These are phyloP conservation scores for Ananas comosus DNA, from an alignment of 176 grass and related monocot genomes.

Conservation along the genomic window DNA sequence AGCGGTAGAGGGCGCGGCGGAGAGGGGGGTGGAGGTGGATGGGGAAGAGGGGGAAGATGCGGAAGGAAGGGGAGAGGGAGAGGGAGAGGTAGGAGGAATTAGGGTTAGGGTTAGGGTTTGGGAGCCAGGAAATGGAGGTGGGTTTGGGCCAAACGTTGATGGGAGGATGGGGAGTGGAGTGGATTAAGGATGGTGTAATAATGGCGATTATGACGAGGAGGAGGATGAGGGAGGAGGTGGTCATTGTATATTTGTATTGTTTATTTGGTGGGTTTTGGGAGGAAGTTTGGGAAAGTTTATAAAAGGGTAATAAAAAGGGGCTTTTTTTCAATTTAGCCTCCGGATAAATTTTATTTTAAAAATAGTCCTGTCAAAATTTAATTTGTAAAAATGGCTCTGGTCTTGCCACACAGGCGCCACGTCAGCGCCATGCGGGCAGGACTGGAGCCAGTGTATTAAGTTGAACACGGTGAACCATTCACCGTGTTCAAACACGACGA, in stretches of 20 bases:
- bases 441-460: too few species aligned
- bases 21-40: constrained; percentile 40
- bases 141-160: constrained; percentile 75
- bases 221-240: not conserved
- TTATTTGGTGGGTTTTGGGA: too few species aligned
- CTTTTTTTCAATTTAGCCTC: too few species aligned
- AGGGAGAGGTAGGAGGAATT: constrained; percentile 32
- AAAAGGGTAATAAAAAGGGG: too few species aligned
- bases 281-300: too few species aligned
- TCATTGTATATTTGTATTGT: not conserved
- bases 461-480: too few species aligned
- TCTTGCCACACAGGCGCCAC: too few species aligned
- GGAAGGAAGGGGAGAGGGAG: constrained; percentile 61
- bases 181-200: constrained; percentile 5
- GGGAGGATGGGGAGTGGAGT: not conserved
- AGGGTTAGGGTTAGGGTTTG: constrained; percentile 38
- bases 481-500: too few species aligned
- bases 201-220: constrained; percentile 10
- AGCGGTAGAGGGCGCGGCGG: constrained; percentile 48
- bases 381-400: too few species aligned
- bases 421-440: too few species aligned
- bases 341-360: too few species aligned
- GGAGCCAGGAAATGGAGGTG: constrained; percentile 65
- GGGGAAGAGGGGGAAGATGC: constrained; percentile 32
- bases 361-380: too few species aligned